Evolutionary conservation across 2,329 filamentous ascomycete species (phyloP).

Genomic region (Septoria linicola): DNA sequence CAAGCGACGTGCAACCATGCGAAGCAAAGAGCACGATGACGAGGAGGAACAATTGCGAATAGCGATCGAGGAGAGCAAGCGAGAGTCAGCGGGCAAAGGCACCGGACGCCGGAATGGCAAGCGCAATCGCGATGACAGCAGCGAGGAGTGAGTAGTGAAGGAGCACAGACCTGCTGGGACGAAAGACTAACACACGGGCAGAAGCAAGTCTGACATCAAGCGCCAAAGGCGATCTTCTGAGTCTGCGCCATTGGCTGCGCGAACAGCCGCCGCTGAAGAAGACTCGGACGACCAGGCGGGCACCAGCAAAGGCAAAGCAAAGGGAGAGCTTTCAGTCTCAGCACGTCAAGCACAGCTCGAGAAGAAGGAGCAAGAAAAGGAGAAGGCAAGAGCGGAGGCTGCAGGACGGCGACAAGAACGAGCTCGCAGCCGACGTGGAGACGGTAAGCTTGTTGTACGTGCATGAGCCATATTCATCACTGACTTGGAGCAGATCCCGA

Average conservation of each 20-base stretch:
- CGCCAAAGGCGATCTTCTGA: slow-evolving; percentile 79
- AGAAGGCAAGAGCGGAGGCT: slow-evolving; percentile 70
- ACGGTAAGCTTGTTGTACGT: slow-evolving; percentile 59
- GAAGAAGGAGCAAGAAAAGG: slow-evolving; percentile 65
- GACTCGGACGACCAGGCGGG: slow-evolving; percentile 70
- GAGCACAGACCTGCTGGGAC: not conserved
- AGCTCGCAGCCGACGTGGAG: slow-evolving; percentile 74
- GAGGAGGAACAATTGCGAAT: slow-evolving; percentile 86
- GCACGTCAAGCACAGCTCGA: slow-evolving; percentile 64
- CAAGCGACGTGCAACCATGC: slow-evolving; percentile 94
- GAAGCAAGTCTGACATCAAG: slow-evolving; percentile 70
- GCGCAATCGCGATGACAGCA: slow-evolving; percentile 83
- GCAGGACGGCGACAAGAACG: slow-evolving; percentile 78
- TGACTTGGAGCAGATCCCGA: slow-evolving; percentile 35
- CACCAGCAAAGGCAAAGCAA: slow-evolving; percentile 29
- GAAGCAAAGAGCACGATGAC: slow-evolving; percentile 92
- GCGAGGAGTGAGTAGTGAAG: slow-evolving; percentile 74
- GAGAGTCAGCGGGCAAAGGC: slow-evolving; percentile 62
- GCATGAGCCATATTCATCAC: not conserved
- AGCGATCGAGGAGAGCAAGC: slow-evolving; percentile 93
- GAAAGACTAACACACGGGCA: slow-evolving; percentile 41
- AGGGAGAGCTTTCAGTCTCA: slow-evolving; percentile 48
- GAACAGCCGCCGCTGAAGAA: slow-evolving; percentile 52
- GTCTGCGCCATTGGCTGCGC: slow-evolving; percentile 55
- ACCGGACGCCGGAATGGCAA: slow-evolving; percentile 67